A percentile compares a stretch with the other conserved stretches of the same genome.
phyloP scores from a whole-genome alignment of 2,329 filamentous ascomycete genomes.

The Hypoxylon sp. region DNA sequence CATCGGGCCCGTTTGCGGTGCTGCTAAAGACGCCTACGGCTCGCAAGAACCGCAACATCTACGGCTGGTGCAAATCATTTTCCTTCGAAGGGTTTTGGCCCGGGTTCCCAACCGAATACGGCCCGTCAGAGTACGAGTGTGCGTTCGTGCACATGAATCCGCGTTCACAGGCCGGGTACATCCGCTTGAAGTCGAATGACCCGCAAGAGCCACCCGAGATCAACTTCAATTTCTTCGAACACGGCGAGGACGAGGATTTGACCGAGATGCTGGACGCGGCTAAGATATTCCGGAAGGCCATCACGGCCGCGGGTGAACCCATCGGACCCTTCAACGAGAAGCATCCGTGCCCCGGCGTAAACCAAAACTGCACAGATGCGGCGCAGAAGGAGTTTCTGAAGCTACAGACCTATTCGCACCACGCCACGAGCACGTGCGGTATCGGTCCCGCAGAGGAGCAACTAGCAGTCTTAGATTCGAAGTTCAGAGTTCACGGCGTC shows the following conservation, averaged over 20 bases:
- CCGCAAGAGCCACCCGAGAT: conserved; percentile 74
- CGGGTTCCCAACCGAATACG: conserved; percentile 52
- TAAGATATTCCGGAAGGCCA: conserved; percentile 47
- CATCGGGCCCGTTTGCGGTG: conserved; percentile 51
- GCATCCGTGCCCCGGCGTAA: conserved; percentile 48
- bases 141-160: conserved; percentile 59
- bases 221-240: conserved; percentile 69
- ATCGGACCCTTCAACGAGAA: conserved; percentile 49
- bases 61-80: conserved; percentile 51
- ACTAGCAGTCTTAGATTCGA: conserved; percentile 66
- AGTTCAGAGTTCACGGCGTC: conserved; percentile 68
- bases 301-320: conserved; percentile 42
- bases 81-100: conserved; percentile 53
- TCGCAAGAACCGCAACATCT: conserved; percentile 50
- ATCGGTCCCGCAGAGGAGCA: conserved; percentile 66
- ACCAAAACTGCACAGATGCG: conserved; percentile 56
- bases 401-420: conserved; percentile 66
- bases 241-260: conserved; percentile 60
- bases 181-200: conserved; percentile 70
- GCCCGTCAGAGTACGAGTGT: conserved; percentile 53
- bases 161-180: conserved; percentile 71
- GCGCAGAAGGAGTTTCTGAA: conserved; percentile 51
- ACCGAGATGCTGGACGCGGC: conserved; percentile 58
- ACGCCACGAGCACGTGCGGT: conserved; percentile 66
- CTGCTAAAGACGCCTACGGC: conserved; percentile 51